Percentiles rank a stretch among this genome's conserved stretches.
Conservation (phyloP, 495 filamentous ascomycete species). For the Penicillium pancosmium region DNA sequence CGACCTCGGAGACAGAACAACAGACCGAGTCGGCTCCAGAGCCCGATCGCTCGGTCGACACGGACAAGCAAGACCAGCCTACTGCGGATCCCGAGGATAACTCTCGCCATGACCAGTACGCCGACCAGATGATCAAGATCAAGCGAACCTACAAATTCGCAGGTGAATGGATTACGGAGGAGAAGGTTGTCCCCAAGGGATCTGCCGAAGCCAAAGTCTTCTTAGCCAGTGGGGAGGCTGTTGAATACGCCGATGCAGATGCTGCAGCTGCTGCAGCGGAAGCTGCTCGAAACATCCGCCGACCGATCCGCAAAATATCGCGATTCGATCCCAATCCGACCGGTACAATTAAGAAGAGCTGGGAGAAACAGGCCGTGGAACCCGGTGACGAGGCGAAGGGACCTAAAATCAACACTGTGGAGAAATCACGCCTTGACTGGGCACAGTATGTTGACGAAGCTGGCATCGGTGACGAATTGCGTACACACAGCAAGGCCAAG, state of each 20-base stretch:
- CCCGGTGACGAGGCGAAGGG: constrained; percentile 51
- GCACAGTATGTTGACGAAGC: constrained; percentile 89
- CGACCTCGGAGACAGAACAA: constrained; percentile 19
- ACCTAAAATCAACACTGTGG: constrained; percentile 91
- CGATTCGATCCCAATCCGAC: constrained; percentile 75
- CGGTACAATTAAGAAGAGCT: constrained; percentile 53
- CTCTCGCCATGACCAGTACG: constrained; percentile 19
- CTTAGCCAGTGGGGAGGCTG: constrained; percentile 56
- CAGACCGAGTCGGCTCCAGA: constrained; percentile 20
- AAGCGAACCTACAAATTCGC: constrained; percentile 90
- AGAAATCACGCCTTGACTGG: constrained; percentile 96
- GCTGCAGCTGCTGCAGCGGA: constrained; percentile 15
- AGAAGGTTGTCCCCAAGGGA: constrained; percentile 75
- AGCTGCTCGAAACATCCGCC: constrained; percentile 47
- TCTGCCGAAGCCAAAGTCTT: constrained; percentile 83
- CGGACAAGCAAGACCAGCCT: constrained; percentile 27
- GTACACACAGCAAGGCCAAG: constrained; percentile 80
- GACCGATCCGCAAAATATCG: constrained; percentile 73
- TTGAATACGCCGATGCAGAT: constrained; percentile 41
- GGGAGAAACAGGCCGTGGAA: constrained; percentile 42
- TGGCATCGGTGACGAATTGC: constrained; percentile 89
- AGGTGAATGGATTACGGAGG: constrained; percentile 79
- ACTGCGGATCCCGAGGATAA: constrained; percentile 18
- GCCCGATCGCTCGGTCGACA: constrained; percentile 16
- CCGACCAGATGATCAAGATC: constrained; percentile 70